Evolutionary conservation across 2,329 filamentous ascomycete species (phyloP).

Genomic region (Paracorniculantispora psalliotae): DNA sequence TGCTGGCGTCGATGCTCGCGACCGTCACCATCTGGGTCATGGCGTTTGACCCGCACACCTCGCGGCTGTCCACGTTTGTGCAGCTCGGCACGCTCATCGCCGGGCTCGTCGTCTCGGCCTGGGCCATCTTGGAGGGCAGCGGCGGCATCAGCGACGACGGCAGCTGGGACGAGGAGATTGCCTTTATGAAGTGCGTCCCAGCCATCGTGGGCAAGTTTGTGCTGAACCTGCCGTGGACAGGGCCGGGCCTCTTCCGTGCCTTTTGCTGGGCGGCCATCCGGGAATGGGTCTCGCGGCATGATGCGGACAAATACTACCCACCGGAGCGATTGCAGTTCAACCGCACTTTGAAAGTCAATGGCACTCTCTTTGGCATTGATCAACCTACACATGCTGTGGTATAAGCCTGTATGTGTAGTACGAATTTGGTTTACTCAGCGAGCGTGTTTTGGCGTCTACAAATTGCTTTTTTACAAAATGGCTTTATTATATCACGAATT

Average conservation of each 20-base stretch:
- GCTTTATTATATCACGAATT: background rate
- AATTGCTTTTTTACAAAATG: background rate
- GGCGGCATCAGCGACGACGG: constrained; percentile 1
- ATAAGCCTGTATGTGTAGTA: background rate
- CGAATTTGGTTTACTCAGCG: background rate
- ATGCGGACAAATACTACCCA: constrained; percentile 4
- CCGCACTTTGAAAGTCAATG: constrained; percentile 1
- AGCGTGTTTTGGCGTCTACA: background rate
- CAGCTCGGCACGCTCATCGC: background rate
- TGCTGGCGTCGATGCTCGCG: constrained; percentile 2
- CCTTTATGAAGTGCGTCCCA: background rate
- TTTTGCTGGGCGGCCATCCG: background rate
- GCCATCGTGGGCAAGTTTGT: background rate
- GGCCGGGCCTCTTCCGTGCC: background rate
- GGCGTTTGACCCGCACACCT: constrained; percentile 4
- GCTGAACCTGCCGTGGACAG: background rate
- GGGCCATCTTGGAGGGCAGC: background rate
- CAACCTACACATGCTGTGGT: background rate
- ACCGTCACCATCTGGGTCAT: constrained; percentile 6
- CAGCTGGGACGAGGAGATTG: constrained; percentile 1
- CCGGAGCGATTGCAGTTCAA: background rate
- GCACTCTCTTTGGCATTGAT: constrained; percentile 1
- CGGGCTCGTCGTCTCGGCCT: background rate
- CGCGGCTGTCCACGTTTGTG: background rate
- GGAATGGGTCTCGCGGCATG: background rate